Conservation (phyloP, 1,284 basidiomycete genomes). For the Porodaedalea pini region DNA sequence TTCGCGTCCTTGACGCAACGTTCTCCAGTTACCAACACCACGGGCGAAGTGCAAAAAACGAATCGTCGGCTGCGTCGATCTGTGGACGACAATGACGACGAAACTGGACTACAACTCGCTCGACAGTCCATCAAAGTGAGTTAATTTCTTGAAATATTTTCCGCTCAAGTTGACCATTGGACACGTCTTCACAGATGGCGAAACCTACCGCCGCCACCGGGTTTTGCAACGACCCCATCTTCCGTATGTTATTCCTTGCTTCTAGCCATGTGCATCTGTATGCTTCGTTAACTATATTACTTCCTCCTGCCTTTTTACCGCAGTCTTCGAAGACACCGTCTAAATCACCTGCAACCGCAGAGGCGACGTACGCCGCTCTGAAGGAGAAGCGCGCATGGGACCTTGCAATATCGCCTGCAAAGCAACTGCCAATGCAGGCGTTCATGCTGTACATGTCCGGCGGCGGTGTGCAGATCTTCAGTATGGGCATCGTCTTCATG, state of each 20-base stretch:
- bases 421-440: slow-evolving; percentile 88
- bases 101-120: slow-evolving; percentile 37
- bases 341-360: slow-evolving; percentile 35
- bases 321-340: slow-evolving; percentile 33
- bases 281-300: neutral
- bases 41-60: neutral
- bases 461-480: slow-evolving; percentile 88
- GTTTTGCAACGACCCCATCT: slow-evolving; percentile 41
- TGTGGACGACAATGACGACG: slow-evolving; percentile 18
- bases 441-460: slow-evolving; percentile 98
- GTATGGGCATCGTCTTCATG: slow-evolving; percentile 91
- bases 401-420: slow-evolving; percentile 78
- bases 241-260: slow-evolving; percentile 7
- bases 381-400: slow-evolving; percentile 87
- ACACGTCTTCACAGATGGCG: slow-evolving; percentile 44
- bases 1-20: too few relatives aligned
- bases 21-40: neutral
- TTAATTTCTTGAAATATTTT: neutral
- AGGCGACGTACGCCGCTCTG: slow-evolving; percentile 56
- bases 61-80: neutral
- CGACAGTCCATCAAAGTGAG: slow-evolving; percentile 35
- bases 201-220: slow-evolving; percentile 58
- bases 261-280: neutral
- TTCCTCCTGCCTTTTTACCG: neutral
- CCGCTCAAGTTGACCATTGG: neutral